Percentiles rank a stretch among this genome's conserved stretches.
Evolutionary conservation across 768 basidiomycete species (phyloP).

Genomic region (Boletus rufocinnamomeus): DNA sequence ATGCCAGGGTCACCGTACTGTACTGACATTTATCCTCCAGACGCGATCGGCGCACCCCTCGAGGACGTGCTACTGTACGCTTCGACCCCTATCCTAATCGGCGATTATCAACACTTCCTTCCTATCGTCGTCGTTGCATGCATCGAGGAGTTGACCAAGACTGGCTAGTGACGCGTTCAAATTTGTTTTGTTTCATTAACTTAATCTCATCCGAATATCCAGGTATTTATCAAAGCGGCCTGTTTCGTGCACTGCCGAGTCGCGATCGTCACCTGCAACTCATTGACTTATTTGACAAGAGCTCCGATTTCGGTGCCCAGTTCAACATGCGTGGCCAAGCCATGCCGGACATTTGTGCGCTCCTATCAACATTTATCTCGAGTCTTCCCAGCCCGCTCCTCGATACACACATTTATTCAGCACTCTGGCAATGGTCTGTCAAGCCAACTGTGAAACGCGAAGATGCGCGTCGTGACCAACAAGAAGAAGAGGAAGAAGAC

Average conservation of each 20-base stretch:
- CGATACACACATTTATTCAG: constrained; percentile 41
- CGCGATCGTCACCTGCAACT: constrained; percentile 42
- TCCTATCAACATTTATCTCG: constrained; percentile 49
- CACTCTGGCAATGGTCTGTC: constrained; percentile 48
- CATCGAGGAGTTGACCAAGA: constrained; percentile 49
- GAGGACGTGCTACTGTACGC: constrained; percentile 36
- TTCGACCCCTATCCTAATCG: constrained; percentile 36
- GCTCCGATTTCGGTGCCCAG: constrained; percentile 23
- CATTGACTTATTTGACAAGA: constrained; percentile 40
- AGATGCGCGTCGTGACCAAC: constrained; percentile 30
- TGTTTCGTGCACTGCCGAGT: constrained; percentile 46
- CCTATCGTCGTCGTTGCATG: constrained; percentile 43
- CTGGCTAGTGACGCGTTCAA: constrained; percentile 29
- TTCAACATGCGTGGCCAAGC: constrained; percentile 37
- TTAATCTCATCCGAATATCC: neutral
- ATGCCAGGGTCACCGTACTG: neutral
- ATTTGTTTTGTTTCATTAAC: neutral
- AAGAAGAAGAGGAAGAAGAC: constrained; percentile 38
- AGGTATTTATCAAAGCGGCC: constrained; percentile 46
- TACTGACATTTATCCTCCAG: constrained; percentile 20
- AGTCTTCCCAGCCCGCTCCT: constrained; percentile 50
- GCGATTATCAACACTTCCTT: constrained; percentile 40
- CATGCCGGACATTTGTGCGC: constrained; percentile 46
- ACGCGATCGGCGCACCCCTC: constrained; percentile 40
- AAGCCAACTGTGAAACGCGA: constrained; percentile 42